phyloP scores from a whole-genome alignment of 1,139 yeast species.

The Hansenula sp. region DNA sequence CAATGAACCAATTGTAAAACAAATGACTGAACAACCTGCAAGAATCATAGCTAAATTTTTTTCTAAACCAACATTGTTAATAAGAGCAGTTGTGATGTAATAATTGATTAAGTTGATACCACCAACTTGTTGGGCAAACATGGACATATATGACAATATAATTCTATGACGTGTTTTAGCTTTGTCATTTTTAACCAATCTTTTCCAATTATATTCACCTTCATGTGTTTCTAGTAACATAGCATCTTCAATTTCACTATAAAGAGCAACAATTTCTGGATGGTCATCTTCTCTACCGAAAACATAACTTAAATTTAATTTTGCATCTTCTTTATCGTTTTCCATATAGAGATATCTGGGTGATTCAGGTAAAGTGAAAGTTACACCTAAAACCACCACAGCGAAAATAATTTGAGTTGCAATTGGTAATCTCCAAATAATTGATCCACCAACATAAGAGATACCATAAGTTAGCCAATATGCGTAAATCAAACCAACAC shows the following conservation, averaged over 20 bases:
- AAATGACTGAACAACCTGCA: conserved; percentile 62
- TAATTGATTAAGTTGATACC: conserved; percentile 70
- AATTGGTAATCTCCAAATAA: conserved; percentile 45
- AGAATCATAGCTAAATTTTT: conserved; percentile 51
- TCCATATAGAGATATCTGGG: conserved; percentile 69
- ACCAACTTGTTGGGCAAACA: conserved; percentile 48
- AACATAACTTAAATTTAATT: conserved; percentile 24
- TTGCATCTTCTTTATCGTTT: conserved; percentile 47
- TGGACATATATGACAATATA: conserved; percentile 57
- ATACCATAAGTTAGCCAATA: conserved; percentile 78
- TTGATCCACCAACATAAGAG: conserved; percentile 47
- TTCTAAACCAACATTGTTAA: conserved; percentile 45
- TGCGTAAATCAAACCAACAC: conserved; percentile 66
- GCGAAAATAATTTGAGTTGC: conserved; percentile 41
- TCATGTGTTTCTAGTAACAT: conserved; percentile 3
- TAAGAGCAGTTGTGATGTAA: conserved; percentile 60
- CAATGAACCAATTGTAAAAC: conserved; percentile 57
- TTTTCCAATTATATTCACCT: conserved; percentile 24
- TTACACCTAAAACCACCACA: conserved; percentile 26
- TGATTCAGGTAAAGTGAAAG: conserved; percentile 54
- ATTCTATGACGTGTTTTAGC: conserved; percentile 30
- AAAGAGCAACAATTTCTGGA: conserved; percentile 40
- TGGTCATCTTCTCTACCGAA: conserved; percentile 26
- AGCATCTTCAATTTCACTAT: conserved; percentile 16
- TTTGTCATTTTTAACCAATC: conserved; percentile 35